These are phyloP conservation scores for Mucor circinelloides DNA, from an alignment of 371 early-diverging fungal genomes.

Conservation along the genomic window DNA sequence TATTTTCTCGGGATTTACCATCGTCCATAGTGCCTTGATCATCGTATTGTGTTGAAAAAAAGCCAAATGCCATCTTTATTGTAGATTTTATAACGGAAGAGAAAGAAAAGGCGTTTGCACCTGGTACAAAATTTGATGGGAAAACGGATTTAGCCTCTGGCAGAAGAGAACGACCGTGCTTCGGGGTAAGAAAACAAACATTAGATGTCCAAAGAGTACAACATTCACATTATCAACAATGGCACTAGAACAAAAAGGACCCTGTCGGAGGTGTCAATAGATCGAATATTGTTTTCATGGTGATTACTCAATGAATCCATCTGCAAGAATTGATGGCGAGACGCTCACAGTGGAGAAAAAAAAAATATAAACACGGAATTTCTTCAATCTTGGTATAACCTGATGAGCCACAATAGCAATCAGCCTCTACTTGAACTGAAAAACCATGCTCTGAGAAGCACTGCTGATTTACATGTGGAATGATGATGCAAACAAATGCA, in stretches of 20 bases:
- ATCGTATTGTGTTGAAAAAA: constrained; percentile 42
- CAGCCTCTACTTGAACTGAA: background rate
- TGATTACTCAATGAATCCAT: too few relatives aligned
- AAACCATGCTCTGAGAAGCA: background rate
- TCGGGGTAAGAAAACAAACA: background rate
- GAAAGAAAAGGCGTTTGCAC: background rate
- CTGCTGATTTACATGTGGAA: background rate
- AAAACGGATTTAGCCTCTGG: background rate
- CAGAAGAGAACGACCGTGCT: background rate
- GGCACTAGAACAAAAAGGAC: background rate
- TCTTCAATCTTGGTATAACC: background rate
- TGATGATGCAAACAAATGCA: background rate
- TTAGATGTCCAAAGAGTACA: background rate
- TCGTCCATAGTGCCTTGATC: constrained; percentile 56
- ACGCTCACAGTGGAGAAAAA: background rate
- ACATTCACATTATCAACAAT: background rate
- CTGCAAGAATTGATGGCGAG: background rate
- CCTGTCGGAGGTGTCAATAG: background rate
- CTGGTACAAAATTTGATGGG: background rate
- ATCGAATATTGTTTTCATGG: background rate
- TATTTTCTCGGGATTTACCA: constrained; percentile 27
- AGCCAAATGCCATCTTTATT: constrained; percentile 45
- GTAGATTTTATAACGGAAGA: background rate
- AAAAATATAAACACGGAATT: background rate
- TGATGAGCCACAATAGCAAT: background rate